Conservation (phyloP, 116 monocot genomes). For the Papilionanthe hybrid region DNA sequence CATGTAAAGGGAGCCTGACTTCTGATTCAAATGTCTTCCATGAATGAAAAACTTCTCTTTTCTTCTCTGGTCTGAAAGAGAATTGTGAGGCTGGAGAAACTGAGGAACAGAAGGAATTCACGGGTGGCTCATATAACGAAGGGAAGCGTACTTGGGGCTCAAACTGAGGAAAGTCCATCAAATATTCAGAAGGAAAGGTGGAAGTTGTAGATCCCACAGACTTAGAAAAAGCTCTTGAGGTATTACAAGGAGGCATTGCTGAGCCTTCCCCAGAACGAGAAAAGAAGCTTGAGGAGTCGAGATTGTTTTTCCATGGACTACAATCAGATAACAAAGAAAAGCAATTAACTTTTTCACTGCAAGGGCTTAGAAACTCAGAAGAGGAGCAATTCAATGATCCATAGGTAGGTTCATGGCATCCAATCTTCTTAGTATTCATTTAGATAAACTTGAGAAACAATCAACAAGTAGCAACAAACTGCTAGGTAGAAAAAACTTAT, state of each 20-base stretch:
- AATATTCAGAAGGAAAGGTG: conserved; percentile 25
- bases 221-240: conserved; percentile 3
- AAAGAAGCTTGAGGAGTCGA: not conserved
- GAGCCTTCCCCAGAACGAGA: not conserved
- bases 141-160: conserved; percentile 13
- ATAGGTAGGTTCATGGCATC: conserved; percentile 11
- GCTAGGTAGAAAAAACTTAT: not conserved
- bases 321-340: conserved; percentile 3
- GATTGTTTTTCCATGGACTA: conserved; percentile 12
- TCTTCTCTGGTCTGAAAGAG: not conserved
- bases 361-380: not conserved
- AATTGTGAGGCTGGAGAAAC: not conserved
- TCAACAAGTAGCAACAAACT: no score
- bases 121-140: conserved; percentile 5
- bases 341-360: conserved; percentile 9
- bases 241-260: not conserved
- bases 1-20: conserved; percentile 22
- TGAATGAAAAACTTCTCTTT: conserved; percentile 6
- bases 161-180: conserved; percentile 23
- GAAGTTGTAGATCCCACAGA: conserved; percentile 26
- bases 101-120: not conserved
- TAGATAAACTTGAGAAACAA: not conserved
- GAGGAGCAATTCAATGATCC: conserved; percentile 14
- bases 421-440: conserved; percentile 24
- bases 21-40: conserved; percentile 21